Evolutionary conservation across 176 grass and related monocot genomes (phyloP), one percentile per base, ranked within the genome.

Genomic region (Hordeum marinum): DNA sequence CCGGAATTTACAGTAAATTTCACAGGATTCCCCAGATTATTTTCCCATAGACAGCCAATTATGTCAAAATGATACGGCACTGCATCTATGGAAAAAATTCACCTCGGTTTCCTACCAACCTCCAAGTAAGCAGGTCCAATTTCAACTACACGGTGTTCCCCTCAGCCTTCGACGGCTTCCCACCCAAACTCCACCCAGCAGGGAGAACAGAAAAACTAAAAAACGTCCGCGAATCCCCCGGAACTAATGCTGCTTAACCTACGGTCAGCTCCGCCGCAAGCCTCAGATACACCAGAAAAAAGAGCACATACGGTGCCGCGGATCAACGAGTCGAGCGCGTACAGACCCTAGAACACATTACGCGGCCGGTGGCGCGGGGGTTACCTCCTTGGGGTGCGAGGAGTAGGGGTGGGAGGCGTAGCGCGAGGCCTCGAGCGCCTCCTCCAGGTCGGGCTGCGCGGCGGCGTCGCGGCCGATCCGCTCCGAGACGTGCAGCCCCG

Each of bases 361-460:
- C n/a, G 12, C 7, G 9, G 24, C 6, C 12, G 60, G 63, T 35
- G n/a, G 8, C 45, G 42, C 3, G 27, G 58, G 59, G 45, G 48
- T 66, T 83, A 95, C 96, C 84, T 98, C 96, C 86, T 98, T 98
- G 62, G 96, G 96, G 77, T 94, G 91, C 40, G 91, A 85, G 35
- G 93, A 86, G 84, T 98, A 98, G 40, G 93, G 93, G n/a, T 98
- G 91, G 55, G 93, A 95, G 8, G 96, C 91, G 79, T 98, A 98
- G 83, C 96, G 96, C 74, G 96, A 98, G 46, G 96, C 91, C 88
- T 98, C 96, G 20, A 98, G 89, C 1, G 89, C 88, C 89, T 98
- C 96, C 78, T 98, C 96, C 85, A 98, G 87, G 79, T 98, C 96
- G 59, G 94, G 89, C 67, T 94, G 93, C 23, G 88, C 88, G 81